Percentiles rank a stretch among this genome's conserved stretches.
Evolutionary conservation across 257 asterid genomes (phyloP).

Genomic region (Solanum ossicruentum): DNA sequence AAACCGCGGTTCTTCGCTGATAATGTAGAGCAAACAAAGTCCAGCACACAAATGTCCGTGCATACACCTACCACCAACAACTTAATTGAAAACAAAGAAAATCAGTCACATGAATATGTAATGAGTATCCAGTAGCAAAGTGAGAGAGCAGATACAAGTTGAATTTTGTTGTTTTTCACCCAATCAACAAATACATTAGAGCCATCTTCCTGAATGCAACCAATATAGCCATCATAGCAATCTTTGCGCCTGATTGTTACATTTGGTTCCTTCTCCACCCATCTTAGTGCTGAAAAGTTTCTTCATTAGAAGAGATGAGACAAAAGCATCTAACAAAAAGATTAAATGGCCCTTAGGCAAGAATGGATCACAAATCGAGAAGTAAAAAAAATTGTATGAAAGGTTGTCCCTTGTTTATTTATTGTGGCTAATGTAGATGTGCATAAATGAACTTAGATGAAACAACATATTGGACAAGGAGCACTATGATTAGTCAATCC

Average conservation of each 20-base stretch:
- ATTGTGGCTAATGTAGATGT: background rate
- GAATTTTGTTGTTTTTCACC: constrained; percentile 45
- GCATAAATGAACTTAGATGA: background rate
- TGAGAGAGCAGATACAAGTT: constrained; percentile 18
- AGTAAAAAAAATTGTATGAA: background rate
- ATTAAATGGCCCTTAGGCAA: background rate
- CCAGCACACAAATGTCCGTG: constrained; percentile 71
- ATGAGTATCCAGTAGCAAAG: background rate
- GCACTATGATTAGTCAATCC: background rate
- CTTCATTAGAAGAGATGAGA: background rate
- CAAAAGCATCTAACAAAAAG: background rate
- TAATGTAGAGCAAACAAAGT: constrained; percentile 58
- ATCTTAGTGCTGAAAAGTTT: constrained; percentile 33
- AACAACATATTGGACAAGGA: background rate
- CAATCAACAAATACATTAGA: constrained; percentile 51
- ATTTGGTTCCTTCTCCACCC: constrained; percentile 52
- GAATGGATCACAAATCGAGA: background rate
- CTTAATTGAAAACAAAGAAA: constrained; percentile 10
- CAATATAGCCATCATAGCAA: constrained; percentile 60
- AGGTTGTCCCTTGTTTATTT: background rate
- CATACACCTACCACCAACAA: constrained; percentile 50
- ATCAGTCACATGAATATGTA: background rate
- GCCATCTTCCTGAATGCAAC: constrained; percentile 53
- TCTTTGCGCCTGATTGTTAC: constrained; percentile 59
- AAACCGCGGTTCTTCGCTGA: constrained; percentile 54